Conservation (phyloP, 371 early-diverging fungal genomes). For the Coemansia sp. region DNA sequence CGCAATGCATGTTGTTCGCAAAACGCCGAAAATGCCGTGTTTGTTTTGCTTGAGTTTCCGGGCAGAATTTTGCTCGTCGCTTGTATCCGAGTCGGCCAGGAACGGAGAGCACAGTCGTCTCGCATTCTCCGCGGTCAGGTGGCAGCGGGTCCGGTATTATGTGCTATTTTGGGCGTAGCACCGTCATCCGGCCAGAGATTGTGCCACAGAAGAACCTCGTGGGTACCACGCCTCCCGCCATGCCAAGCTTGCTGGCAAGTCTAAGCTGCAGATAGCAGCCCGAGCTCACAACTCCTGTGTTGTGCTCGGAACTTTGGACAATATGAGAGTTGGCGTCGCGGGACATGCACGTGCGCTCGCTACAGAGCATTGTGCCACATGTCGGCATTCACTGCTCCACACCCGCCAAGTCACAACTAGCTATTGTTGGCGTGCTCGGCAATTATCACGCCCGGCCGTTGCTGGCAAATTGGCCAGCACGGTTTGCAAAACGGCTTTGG, state of each 20-base stretch:
- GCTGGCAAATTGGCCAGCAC: no score
- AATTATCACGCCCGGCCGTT: neutral
- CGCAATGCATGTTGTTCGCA: neutral
- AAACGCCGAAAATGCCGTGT: neutral
- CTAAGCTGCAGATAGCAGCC: neutral
- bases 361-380: neutral
- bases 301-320: neutral
- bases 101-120: neutral
- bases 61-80: neutral
- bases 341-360: neutral
- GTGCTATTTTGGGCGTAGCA: conserved; percentile 3
- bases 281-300: neutral
- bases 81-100: neutral
- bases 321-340: neutral
- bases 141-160: conserved; percentile 2
- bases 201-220: neutral
- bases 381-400: neutral
- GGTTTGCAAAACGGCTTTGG: no score
- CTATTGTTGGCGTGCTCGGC: neutral
- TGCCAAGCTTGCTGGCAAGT: conserved; percentile 5
- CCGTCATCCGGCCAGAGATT: neutral
- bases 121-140: conserved; percentile 1
- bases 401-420: neutral
- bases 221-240: neutral
- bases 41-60: neutral